Evolutionary conservation across 164 flowering plant species (phyloP).

Genomic region (Pachysandra terminalis): DNA sequence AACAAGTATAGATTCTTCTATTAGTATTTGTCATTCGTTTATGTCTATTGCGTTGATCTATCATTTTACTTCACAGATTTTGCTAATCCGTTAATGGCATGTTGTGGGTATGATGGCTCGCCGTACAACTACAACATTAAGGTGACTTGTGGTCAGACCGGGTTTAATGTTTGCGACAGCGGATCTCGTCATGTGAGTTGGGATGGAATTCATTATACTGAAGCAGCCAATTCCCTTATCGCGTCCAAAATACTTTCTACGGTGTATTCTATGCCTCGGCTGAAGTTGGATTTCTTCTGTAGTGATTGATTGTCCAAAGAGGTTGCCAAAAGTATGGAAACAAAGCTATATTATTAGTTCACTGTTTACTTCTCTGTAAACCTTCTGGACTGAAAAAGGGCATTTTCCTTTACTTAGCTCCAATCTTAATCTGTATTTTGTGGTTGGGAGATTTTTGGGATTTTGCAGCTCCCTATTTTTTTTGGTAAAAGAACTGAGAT

Average conservation of each 20-base stretch:
- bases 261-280: slow-evolving; percentile 38
- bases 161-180: slow-evolving; percentile 37
- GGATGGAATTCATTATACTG: slow-evolving; percentile 72
- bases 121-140: slow-evolving; percentile 50
- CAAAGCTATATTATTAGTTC: neutral
- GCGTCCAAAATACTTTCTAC: slow-evolving; percentile 48
- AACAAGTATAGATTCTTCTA: no score
- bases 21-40: neutral
- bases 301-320: neutral
- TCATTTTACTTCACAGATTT: slow-evolving; percentile 34
- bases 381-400: no score
- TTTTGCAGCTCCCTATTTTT: no score
- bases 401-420: no score
- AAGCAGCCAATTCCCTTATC: slow-evolving; percentile 54
- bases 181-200: slow-evolving; percentile 39
- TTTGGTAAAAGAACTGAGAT: no score
- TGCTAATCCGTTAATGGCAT: slow-evolving; percentile 53
- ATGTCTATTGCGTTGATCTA: neutral
- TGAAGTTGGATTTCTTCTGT: slow-evolving; percentile 50
- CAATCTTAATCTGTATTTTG: no score
- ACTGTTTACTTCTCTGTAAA: no score
- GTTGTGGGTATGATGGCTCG: slow-evolving; percentile 66
- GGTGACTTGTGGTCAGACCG: slow-evolving; percentile 49
- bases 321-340: neutral
- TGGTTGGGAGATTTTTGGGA: no score